These are phyloP conservation scores for Sugiyamaella sp. DNA, from an alignment of 1,139 yeast species.

Conservation along the genomic window DNA sequence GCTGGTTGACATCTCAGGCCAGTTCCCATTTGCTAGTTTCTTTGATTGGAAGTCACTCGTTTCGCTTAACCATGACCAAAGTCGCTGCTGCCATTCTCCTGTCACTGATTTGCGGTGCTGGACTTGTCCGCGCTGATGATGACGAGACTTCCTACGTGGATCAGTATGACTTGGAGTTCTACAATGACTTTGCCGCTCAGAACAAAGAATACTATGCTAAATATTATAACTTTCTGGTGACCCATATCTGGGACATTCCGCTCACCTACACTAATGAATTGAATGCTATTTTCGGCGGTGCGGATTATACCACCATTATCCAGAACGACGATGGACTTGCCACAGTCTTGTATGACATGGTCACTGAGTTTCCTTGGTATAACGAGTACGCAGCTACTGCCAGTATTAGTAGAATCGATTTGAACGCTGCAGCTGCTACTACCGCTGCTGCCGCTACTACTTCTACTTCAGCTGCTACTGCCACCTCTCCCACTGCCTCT, in stretches of 20 bases:
- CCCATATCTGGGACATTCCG: conserved; percentile 25
- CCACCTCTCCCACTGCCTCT: not conserved
- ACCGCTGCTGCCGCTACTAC: conserved; percentile 5
- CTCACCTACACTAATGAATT: conserved; percentile 24
- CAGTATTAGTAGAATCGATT: conserved; percentile 13
- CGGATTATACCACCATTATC: conserved; percentile 24
- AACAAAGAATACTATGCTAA: conserved; percentile 18
- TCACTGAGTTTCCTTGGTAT: conserved; percentile 29
- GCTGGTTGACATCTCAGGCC: not conserved
- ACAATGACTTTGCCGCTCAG: conserved; percentile 18
- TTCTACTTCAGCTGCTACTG: not conserved
- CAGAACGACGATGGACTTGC: conserved; percentile 23
- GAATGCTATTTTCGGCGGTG: conserved; percentile 26
- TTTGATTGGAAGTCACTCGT: conserved; percentile 13
- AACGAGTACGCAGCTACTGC: conserved; percentile 23
- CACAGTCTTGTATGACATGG: conserved; percentile 26
- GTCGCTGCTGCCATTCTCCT: conserved; percentile 1
- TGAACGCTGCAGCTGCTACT: conserved; percentile 6
- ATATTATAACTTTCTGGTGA: conserved; percentile 24
- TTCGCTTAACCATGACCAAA: conserved; percentile 6
- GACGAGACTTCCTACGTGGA: conserved; percentile 10
- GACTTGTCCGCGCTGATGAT: conserved; percentile 3
- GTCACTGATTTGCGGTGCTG: not conserved
- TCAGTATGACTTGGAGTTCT: conserved; percentile 21
- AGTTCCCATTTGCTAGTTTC: too few species aligned